These are phyloP conservation scores for Gloeopeniophorella convolvens DNA, from an alignment of 768 basidiomycete genomes.

Conservation along the genomic window DNA sequence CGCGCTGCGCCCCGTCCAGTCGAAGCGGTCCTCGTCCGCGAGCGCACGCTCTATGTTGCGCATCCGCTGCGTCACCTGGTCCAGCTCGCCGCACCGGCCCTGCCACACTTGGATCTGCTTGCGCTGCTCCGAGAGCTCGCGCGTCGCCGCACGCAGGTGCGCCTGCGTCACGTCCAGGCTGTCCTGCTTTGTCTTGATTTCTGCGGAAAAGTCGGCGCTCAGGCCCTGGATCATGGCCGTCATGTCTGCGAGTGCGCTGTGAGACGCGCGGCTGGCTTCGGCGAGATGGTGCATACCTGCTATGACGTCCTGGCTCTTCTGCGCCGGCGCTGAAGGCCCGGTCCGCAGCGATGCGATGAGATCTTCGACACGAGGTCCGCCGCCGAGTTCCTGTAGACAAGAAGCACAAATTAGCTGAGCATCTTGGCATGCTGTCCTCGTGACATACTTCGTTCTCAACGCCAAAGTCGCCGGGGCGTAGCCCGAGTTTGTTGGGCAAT, in stretches of 20 bases:
- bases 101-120: slow-evolving; percentile 79
- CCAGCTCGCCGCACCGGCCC: slow-evolving; percentile 64
- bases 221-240: slow-evolving; percentile 77
- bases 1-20: slow-evolving; percentile 78
- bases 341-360: slow-evolving; percentile 67
- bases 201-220: slow-evolving; percentile 69
- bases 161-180: slow-evolving; percentile 81
- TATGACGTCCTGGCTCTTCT: slow-evolving; percentile 86
- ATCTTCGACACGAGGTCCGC: slow-evolving; percentile 70
- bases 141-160: slow-evolving; percentile 83
- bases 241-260: slow-evolving; percentile 52
- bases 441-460: slow-evolving; percentile 77
- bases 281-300: slow-evolving; percentile 41
- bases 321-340: slow-evolving; percentile 68
- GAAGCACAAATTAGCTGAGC: slow-evolving; percentile 11
- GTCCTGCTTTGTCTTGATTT: slow-evolving; percentile 84
- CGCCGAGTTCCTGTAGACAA: slow-evolving; percentile 52
- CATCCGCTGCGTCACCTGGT: slow-evolving; percentile 72
- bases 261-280: slow-evolving; percentile 5
- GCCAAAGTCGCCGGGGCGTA: slow-evolving; percentile 92
- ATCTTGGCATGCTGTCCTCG: not conserved
- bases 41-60: slow-evolving; percentile 81
- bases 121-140: slow-evolving; percentile 85
- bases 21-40: slow-evolving; percentile 71
- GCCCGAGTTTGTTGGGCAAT: slow-evolving; percentile 85